phyloP scores from a whole-genome alignment of 768 basidiomycete species.

The Boletales sp. region DNA sequence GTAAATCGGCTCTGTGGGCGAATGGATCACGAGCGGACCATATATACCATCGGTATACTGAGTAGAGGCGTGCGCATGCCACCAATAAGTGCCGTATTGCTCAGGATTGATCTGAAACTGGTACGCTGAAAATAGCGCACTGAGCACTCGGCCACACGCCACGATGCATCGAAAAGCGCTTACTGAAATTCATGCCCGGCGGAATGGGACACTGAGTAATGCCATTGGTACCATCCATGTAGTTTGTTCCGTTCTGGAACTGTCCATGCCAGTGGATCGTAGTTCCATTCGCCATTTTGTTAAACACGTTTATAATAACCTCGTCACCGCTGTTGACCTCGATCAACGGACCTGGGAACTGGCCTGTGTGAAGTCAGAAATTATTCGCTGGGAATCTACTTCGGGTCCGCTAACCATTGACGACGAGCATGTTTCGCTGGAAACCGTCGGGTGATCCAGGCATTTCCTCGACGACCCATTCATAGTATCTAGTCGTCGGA shows the following conservation, averaged over 20 bases:
- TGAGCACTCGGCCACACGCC: background rate
- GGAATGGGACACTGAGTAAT: constrained; percentile 54
- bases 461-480: constrained; percentile 40
- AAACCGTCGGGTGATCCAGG: constrained; percentile 40
- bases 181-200: constrained; percentile 41
- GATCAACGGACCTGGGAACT: constrained; percentile 33
- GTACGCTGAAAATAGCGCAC: constrained; percentile 18
- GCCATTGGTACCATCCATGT: constrained; percentile 44
- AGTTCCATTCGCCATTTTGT: constrained; percentile 30
- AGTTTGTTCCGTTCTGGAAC: constrained; percentile 43
- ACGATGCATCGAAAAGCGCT: constrained; percentile 1
- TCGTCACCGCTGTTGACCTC: constrained; percentile 35
- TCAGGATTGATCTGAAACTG: constrained; percentile 39
- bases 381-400: background rate
- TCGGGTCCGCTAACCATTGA: constrained; percentile 35
- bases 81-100: constrained; percentile 48
- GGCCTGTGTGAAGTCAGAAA: constrained; percentile 20
- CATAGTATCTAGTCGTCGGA: constrained; percentile 40
- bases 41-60: constrained; percentile 49
- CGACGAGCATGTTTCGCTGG: constrained; percentile 41
- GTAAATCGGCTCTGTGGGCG: constrained; percentile 30
- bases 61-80: constrained; percentile 39
- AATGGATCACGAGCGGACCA: constrained; percentile 46
- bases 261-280: constrained; percentile 35
- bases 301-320: constrained; percentile 34